Percentiles rank a stretch among this genome's conserved stretches.
Conservation (phyloP, 495 filamentous ascomycete species). For the Hypoxylon crocopeplum region DNA sequence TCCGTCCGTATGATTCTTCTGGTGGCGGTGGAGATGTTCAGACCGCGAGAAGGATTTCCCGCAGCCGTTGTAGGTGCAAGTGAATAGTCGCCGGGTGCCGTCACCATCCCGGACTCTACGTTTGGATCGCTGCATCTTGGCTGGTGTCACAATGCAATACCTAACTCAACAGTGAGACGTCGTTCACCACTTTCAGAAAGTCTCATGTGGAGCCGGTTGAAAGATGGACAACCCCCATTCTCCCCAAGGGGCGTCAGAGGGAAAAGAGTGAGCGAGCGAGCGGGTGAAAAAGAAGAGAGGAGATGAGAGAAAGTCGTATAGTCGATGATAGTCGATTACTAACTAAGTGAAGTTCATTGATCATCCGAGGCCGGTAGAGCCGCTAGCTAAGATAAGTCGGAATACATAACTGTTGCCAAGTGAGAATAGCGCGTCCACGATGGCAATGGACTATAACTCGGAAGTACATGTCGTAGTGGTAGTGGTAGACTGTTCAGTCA, state of each 20-base stretch:
- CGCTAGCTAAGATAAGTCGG: conserved; percentile 6
- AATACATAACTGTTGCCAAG: conserved; percentile 1
- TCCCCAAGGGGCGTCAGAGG: neutral
- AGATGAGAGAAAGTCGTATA: neutral
- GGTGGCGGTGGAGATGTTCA: conserved; percentile 66
- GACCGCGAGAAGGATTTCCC: conserved; percentile 64
- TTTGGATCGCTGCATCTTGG: conserved; percentile 33
- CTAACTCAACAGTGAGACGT: neutral
- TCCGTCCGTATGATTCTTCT: conserved; percentile 63
- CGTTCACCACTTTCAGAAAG: conserved; percentile 34
- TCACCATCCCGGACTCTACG: conserved; percentile 19
- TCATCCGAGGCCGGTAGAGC: neutral
- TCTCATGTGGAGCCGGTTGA: conserved; percentile 20
- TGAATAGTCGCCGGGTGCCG: conserved; percentile 8
- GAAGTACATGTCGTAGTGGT: neutral
- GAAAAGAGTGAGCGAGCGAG: neutral
- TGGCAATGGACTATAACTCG: neutral
- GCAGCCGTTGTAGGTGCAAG: conserved; percentile 51
- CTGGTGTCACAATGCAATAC: neutral
- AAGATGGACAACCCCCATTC: conserved; percentile 30
- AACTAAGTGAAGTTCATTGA: too few species aligned
- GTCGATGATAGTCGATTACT: neutral
- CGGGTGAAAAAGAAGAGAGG: neutral
- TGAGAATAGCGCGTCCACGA: neutral
- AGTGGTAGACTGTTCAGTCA: neutral